Conservation (phyloP, 352 stramenopile species). For the Pythium folliculosum region DNA sequence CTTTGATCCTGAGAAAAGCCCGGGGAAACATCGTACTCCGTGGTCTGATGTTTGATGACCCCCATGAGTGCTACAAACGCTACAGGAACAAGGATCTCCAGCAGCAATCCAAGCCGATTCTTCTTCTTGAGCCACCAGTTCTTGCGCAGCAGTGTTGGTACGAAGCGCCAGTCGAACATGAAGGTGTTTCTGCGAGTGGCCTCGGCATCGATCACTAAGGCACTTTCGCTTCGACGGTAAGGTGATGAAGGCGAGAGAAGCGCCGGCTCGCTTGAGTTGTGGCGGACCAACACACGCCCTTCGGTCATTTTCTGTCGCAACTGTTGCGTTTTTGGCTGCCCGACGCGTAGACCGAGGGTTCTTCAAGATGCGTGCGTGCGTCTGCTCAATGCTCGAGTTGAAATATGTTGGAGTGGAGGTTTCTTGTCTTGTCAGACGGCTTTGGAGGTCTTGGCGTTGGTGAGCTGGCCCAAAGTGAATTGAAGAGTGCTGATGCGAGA, state of each 20-base stretch:
- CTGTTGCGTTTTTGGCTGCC: background rate
- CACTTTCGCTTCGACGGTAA: conserved; percentile 2
- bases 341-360: background rate
- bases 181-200: too few species aligned
- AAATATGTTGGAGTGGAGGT: too few species aligned
- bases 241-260: conserved; percentile 4
- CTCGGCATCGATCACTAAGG: background rate
- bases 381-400: too few species aligned
- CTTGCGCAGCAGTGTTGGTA: conserved; percentile 68
- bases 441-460: too few species aligned
- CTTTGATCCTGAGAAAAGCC: conserved; percentile 38
- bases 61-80: conserved; percentile 63
- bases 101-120: conserved; percentile 43
- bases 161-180: conserved; percentile 41
- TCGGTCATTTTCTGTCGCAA: background rate
- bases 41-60: conserved; percentile 47
- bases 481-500: background rate
- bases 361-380: too few species aligned
- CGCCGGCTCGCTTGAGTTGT: background rate
- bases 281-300: background rate
- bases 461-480: background rate
- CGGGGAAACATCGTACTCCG: conserved; percentile 33
- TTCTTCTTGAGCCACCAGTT: conserved; percentile 82
- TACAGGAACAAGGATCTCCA: conserved; percentile 65
- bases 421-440: too few species aligned